Evolutionary conservation across 495 filamentous ascomycete genomes (phyloP), one percentile per base, ranked within the genome.

Genomic region (Apiosordaria backusii): DNA sequence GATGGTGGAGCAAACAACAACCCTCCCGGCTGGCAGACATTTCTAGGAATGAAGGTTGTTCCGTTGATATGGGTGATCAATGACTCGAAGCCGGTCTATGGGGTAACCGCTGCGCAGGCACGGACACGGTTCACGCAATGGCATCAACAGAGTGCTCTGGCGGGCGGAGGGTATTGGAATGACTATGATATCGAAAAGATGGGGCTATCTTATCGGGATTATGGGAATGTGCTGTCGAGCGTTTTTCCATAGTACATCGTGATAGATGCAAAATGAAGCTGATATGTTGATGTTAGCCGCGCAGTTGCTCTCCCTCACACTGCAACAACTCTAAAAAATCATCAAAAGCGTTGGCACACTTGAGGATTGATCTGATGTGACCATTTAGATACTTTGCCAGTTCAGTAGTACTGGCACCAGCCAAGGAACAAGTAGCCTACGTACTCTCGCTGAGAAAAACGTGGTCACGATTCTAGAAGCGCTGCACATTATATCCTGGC

Each of bases 151-250:
- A 67, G 68, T 6, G 63, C 70, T 2, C 63, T 81, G 23, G 77
- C 72, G 3, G 79, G 79, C 0, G 79, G 77, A 1, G 79, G 79
- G 1, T 80, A 77, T 62, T 81, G 78, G 78, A 81, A 81, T 61
- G 77, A 81, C 61, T 80, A 74, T 55, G 79, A 81, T 60, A 80
- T 81, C 50, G 79, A 80, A 69, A 79, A 80, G 71, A 80, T 79
- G 72, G 61, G 65, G 15, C 59, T 77, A 52, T 79, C 77, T 27
- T 80, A 81, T 50, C 66, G 65, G n/a, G 74, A 70, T 1, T 79
- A 80, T 63, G 77, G 75, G 6, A 50, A 67, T 5, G 76, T 78
- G 5, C 64, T 81, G 61, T 64, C 23, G 26, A 77, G 61, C 26
- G 26, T 76, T 0, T 81, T 81, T 40, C 76, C 75, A 4, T 76